phyloP scores from a whole-genome alignment of 306 rosid species.

The Gleditsia sinensis region DNA sequence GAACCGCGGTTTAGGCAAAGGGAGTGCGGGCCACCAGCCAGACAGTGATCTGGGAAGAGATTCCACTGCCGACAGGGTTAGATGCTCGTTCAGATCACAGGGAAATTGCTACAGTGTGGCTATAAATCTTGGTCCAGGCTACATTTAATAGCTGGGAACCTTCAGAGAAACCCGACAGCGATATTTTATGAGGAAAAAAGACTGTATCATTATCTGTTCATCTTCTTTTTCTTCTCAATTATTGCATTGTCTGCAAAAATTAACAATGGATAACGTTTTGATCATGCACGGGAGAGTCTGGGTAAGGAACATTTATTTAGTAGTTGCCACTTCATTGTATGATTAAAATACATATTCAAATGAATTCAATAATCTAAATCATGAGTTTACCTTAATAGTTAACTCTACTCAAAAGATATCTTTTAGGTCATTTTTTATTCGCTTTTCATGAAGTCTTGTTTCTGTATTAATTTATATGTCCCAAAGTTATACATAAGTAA shows the following conservation, averaged over 20 bases:
- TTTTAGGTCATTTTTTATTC: too few species aligned
- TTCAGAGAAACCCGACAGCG: conserved; percentile 13
- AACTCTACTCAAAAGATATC: too few species aligned
- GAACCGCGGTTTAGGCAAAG: not conserved
- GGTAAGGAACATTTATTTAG: too few species aligned
- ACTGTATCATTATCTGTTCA: conserved; percentile 11
- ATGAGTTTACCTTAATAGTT: too few species aligned
- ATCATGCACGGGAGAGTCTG: too few species aligned
- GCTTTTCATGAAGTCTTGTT: too few species aligned
- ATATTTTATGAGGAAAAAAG: conserved; percentile 7
- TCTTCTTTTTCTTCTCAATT: not conserved
- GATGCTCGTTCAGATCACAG: too few species aligned
- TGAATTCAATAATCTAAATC: too few species aligned
- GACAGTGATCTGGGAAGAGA: conserved; percentile 39
- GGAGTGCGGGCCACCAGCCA: conserved; percentile 31
- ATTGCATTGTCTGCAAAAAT: conserved; percentile 17
- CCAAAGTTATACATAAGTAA: too few species aligned
- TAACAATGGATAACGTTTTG: conserved; percentile 3
- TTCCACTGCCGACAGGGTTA: conserved; percentile 44
- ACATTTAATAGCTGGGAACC: conserved; percentile 11
- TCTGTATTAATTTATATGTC: too few species aligned
- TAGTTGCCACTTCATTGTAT: too few species aligned
- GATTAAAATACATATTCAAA: too few species aligned
- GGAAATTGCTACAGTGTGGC: not conserved
- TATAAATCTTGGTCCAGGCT: conserved; percentile 30